phyloP scores from a whole-genome alignment of 2,329 filamentous ascomycete species.

The Ophiosphaerella narmari region DNA sequence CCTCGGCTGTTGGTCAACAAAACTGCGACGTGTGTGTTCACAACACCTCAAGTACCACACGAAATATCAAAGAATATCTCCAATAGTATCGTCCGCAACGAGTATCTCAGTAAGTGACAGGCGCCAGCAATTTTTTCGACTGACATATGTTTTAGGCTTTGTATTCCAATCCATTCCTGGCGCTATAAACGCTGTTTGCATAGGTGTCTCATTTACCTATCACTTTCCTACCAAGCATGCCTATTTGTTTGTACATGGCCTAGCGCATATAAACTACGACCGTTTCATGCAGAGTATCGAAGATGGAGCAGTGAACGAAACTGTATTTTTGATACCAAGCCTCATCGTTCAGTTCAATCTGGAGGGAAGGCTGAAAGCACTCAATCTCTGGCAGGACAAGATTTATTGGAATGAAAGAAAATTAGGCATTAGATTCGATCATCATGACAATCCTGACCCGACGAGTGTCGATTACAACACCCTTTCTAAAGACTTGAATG shows the following conservation, averaged over 20 bases:
- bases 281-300: neutral
- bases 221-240: constrained; percentile 17
- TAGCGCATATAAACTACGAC: constrained; percentile 2
- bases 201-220: constrained; percentile 22
- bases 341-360: constrained; percentile 13
- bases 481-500: constrained; percentile 12
- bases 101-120: constrained; percentile 12
- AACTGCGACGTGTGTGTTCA: constrained; percentile 4
- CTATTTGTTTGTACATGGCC: constrained; percentile 22
- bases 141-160: constrained; percentile 7
- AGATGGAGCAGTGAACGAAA: neutral
- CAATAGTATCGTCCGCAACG: neutral
- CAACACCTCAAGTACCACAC: constrained; percentile 4
- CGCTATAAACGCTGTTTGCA: neutral
- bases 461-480: constrained; percentile 9
- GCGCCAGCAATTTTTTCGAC: neutral
- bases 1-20: constrained; percentile 4
- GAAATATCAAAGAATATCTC: neutral
- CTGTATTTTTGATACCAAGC: constrained; percentile 15
- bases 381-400: constrained; percentile 7
- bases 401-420: constrained; percentile 10
- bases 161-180: constrained; percentile 14
- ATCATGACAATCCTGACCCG: neutral
- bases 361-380: neutral
- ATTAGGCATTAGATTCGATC: constrained; percentile 11